Base-by-base conservation (phyloP, 2,329 filamentous ascomycete genomes). In the Pyrenophora seminiperda region DNA sequence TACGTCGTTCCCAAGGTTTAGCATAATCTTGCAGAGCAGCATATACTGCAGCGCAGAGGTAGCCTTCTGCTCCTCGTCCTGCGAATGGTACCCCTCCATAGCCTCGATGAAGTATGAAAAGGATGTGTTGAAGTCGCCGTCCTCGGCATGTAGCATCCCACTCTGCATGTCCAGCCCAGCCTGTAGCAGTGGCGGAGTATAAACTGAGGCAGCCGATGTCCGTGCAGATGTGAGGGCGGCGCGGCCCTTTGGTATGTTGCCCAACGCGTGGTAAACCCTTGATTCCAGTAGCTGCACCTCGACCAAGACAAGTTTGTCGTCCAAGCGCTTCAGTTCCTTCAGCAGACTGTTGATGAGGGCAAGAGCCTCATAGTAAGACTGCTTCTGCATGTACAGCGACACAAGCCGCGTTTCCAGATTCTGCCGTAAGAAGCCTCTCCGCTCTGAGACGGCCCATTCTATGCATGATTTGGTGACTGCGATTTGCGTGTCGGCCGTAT, bases 21-120 rank as follows among this genome's bases (percentile, higher is more conserved):
- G 83, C 95, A 99, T 99, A 75, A 99, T 94, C 81, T 99, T 99
- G 86, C 94, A 97, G 29, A 99, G 86, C 46, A 99, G 84, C 94
- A 99, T 99, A 81, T 99, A 99, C 80, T 99, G 94, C 60, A 99
- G 81, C 9, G 94, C 91, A 10, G 93, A 90, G n/a, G 93, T 95
- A n/a, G 95, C 94, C 76, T 92, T 91, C 58, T 82, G 79, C 31
- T 86, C 79, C 72, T 96, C 91, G 62, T 99, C 94, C 74, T 96
- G 91, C 38, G 88, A 87, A 77, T 94, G 91, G 76, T 97, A 99
- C 53, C 94, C 94, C 73, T 99, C 94, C 58, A 99, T 85, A 2
- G 95, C 94, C 79, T 99, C 94, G 75, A 99, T 97, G 76, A 99
- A 99, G 82, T 99, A 99, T 41, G 92, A 97, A 76, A 89, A 99